phyloP scores from a whole-genome alignment of 495 filamentous ascomycete species.

The Neurospora sp. region DNA sequence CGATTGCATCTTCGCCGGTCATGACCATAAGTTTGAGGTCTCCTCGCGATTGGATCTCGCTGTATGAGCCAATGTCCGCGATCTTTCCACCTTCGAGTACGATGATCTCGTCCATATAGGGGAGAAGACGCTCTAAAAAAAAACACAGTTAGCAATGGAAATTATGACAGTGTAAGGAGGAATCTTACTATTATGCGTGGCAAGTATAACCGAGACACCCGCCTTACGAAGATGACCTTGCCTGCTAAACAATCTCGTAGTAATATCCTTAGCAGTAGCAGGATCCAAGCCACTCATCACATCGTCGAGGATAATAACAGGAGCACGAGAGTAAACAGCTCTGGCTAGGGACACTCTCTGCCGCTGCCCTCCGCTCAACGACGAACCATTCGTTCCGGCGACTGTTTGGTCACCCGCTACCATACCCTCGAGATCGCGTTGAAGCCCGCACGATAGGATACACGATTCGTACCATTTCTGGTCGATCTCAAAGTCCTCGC shows the following conservation, averaged over 20 bases:
- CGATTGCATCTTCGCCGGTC: neutral
- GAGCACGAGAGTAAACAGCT: constrained; percentile 23
- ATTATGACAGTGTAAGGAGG: neutral
- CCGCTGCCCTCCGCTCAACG: constrained; percentile 56
- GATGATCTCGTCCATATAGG: neutral
- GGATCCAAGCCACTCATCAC: constrained; percentile 54
- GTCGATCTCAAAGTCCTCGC: constrained; percentile 32
- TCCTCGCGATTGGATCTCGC: neutral
- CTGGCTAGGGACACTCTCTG: constrained; percentile 42
- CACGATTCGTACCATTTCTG: constrained; percentile 49
- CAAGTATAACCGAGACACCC: constrained; percentile 15
- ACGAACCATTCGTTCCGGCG: constrained; percentile 55
- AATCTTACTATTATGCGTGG: constrained; percentile 11
- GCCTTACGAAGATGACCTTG: constrained; percentile 17
- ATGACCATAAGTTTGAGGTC: neutral
- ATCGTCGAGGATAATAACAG: constrained; percentile 32
- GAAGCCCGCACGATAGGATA: constrained; percentile 47
- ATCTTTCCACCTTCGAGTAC: neutral
- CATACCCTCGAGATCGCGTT: constrained; percentile 36
- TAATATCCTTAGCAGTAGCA: constrained; percentile 51
- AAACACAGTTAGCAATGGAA: neutral
- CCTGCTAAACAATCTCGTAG: constrained; percentile 38
- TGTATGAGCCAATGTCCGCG: neutral
- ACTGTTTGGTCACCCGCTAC: constrained; percentile 46
- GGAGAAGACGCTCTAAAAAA: neutral